Evolutionary conservation across 768 basidiomycete genomes (phyloP).

Genomic region (Pleurotus salmoneostramineus): DNA sequence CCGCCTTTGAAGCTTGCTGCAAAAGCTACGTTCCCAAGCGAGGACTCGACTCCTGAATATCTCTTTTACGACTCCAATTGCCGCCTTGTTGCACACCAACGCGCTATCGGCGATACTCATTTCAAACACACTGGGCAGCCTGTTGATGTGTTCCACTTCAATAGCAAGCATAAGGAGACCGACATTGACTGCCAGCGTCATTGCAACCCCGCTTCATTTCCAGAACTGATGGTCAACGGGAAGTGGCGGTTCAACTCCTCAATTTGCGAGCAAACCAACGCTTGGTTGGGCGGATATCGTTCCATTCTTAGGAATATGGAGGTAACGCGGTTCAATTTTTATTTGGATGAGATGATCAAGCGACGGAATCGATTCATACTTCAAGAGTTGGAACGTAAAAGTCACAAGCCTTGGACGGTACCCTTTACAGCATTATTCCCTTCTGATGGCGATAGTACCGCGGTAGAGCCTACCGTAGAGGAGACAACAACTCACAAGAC

Average conservation of each 20-base stretch:
- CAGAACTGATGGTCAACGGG: not conserved
- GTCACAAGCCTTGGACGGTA: too few relatives aligned
- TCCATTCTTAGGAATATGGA: too few relatives aligned
- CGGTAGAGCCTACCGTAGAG: too few relatives aligned
- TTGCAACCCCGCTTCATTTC: conserved; percentile 12
- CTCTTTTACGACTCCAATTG: conserved; percentile 25
- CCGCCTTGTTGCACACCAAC: conserved; percentile 11
- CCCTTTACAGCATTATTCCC: too few relatives aligned
- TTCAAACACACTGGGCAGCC: conserved; percentile 9
- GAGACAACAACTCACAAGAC: too few relatives aligned
- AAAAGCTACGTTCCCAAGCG: conserved; percentile 10
- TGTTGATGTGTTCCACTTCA: conserved; percentile 16
- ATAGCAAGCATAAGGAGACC: conserved; percentile 12
- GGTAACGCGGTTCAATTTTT: too few relatives aligned
- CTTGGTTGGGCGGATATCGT: too few relatives aligned
- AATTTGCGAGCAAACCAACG: conserved; percentile 4
- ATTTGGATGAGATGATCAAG: too few relatives aligned
- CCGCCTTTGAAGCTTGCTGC: conserved; percentile 2
- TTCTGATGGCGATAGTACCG: too few relatives aligned
- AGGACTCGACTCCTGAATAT: conserved; percentile 13
- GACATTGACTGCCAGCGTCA: conserved; percentile 12
- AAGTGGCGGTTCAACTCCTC: conserved; percentile 6
- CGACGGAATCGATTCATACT: too few relatives aligned
- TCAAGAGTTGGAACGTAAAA: too few relatives aligned
- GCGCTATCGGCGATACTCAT: conserved; percentile 9